Evolutionary conservation across 768 basidiomycete species (phyloP).

Genomic region (Russula virescens): DNA sequence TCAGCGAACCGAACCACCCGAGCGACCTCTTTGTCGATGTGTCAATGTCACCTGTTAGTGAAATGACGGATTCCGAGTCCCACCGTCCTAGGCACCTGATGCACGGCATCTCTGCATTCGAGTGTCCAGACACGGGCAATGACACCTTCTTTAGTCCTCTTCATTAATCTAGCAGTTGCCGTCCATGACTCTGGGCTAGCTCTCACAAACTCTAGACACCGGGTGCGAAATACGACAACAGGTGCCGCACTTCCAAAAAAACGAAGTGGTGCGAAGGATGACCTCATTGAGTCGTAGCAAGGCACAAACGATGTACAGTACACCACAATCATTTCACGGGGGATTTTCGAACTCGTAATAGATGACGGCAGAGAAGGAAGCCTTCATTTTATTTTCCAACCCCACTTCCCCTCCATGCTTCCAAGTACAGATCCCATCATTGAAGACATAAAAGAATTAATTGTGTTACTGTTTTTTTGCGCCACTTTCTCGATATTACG

Average conservation of each 20-base stretch:
- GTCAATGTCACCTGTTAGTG: background rate
- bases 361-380: background rate
- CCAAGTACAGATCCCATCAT: background rate
- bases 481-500: background rate
- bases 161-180: background rate
- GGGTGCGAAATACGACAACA: constrained; percentile 12
- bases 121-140: background rate
- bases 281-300: background rate
- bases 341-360: no score
- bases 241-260: background rate
- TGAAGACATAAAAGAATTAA: background rate
- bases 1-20: no score
- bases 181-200: background rate
- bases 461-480: background rate
- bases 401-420: background rate
- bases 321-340: no score
- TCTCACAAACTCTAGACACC: background rate
- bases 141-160: background rate
- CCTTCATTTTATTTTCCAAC: background rate
- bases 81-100: background rate
- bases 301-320: background rate
- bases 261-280: background rate
- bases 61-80: no score
- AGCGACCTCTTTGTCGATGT: background rate
- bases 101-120: background rate